Evolutionary conservation across 176 grass and related monocot genomes (phyloP).

Genomic region (Oryza australiensis): DNA sequence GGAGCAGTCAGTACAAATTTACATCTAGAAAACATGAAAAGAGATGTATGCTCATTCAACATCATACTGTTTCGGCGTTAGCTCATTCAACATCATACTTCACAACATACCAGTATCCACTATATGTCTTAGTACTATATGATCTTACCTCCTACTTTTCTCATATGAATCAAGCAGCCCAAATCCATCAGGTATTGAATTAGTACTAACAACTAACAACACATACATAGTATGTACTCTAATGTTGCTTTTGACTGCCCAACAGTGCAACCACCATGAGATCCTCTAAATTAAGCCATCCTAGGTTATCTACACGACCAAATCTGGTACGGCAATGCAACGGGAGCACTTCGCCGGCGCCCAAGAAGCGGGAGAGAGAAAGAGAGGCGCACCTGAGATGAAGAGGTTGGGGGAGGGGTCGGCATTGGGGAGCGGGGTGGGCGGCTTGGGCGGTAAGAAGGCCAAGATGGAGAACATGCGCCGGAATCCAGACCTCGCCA

Average conservation of each 20-base stretch:
- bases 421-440: slow-evolving; percentile 48
- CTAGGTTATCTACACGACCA: not conserved
- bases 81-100: too few relatives aligned
- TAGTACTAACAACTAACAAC: not conserved
- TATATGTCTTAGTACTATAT: not conserved
- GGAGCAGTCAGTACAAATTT: not conserved
- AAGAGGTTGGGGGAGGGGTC: slow-evolving; percentile 84
- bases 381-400: slow-evolving; percentile 59
- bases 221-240: not conserved
- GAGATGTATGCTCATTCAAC: too few relatives aligned
- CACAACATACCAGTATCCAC: not conserved
- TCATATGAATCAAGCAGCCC: not conserved
- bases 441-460: slow-evolving; percentile 43
- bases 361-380: not conserved
- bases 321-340: not conserved
- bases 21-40: not conserved
- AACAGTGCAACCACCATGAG: not conserved
- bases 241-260: not conserved
- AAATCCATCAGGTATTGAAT: not conserved
- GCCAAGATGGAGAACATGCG: slow-evolving; percentile 69
- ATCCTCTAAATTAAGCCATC: not conserved
- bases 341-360: not conserved
- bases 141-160: not conserved
- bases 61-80: too few relatives aligned
- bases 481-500: slow-evolving; percentile 60